A percentile compares a stretch with the other conserved stretches of the same genome.
These are phyloP conservation scores for Elongisporangium undulatum DNA, from an alignment of 352 stramenopile genomes.

Conservation along the genomic window DNA sequence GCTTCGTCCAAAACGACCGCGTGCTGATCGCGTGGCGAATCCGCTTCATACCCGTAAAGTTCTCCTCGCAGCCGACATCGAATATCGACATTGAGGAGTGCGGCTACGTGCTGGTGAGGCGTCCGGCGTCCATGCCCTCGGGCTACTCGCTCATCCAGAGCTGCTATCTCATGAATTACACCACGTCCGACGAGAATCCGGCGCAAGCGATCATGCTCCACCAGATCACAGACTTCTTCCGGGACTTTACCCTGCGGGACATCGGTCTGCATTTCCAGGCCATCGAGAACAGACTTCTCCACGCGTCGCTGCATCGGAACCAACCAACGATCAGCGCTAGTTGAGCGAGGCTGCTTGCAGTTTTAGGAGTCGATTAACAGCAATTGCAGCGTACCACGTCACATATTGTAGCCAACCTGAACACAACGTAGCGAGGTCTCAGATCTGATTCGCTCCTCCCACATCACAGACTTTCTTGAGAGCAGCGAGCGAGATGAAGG, in stretches of 20 bases:
- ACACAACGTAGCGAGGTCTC: background rate
- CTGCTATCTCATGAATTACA: background rate
- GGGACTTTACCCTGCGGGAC: background rate
- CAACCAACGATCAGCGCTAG: background rate
- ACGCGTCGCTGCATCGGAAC: background rate
- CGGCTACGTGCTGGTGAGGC: background rate
- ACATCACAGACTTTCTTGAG: too few relatives aligned
- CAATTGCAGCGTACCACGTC: too few relatives aligned
- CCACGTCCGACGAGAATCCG: background rate
- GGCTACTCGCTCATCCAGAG: background rate
- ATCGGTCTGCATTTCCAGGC: background rate
- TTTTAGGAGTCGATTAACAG: too few relatives aligned
- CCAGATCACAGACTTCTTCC: background rate
- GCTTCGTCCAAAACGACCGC: constrained; percentile 53
- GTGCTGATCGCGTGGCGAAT: constrained; percentile 59
- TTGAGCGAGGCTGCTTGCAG: too few relatives aligned
- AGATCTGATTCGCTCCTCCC: background rate
- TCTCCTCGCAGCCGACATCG: constrained; percentile 5
- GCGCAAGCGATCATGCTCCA: background rate
- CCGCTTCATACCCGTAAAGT: constrained; percentile 50
- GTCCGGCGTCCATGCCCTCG: background rate
- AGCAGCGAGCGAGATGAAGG: too few relatives aligned
- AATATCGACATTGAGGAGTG: background rate
- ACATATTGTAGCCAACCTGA: background rate
- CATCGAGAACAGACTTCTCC: background rate